A percentile compares a stretch with the other conserved stretches of the same genome.
These are phyloP conservation scores for Alternaria gaisen DNA, from an alignment of 2,329 filamentous ascomycete genomes.

Conservation along the genomic window DNA sequence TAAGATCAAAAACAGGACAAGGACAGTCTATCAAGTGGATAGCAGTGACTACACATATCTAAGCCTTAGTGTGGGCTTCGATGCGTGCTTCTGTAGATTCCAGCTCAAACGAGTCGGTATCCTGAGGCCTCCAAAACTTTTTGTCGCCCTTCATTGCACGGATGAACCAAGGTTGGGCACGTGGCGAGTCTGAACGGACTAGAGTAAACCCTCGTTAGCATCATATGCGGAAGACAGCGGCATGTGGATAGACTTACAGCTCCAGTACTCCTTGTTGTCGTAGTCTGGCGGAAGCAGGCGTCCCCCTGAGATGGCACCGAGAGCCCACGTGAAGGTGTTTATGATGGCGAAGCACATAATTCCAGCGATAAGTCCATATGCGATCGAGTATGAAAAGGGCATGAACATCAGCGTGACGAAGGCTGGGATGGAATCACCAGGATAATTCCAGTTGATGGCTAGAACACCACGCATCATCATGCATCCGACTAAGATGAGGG, in stretches of 20 bases:
- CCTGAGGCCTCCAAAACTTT: slow-evolving; percentile 33
- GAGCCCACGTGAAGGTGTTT: slow-evolving; percentile 70
- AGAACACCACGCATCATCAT: slow-evolving; percentile 82
- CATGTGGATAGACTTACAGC: slow-evolving; percentile 27
- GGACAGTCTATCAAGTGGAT: background rate
- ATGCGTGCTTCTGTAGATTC: slow-evolving; percentile 22
- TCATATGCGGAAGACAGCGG: background rate
- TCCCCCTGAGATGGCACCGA: slow-evolving; percentile 27
- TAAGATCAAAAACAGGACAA: background rate
- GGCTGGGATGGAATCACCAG: slow-evolving; percentile 83
- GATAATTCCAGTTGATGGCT: slow-evolving; percentile 86
- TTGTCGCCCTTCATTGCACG: slow-evolving; percentile 35
- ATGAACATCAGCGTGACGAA: slow-evolving; percentile 85
- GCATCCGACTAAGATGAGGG: slow-evolving; percentile 83
- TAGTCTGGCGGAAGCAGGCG: slow-evolving; percentile 36
- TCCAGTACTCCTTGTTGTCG: slow-evolving; percentile 42
- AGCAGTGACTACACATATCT: too few species aligned
- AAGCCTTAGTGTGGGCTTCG: slow-evolving; percentile 14
- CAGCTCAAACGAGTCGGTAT: slow-evolving; percentile 34
- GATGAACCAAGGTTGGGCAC: slow-evolving; percentile 39
- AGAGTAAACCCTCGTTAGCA: slow-evolving; percentile 9
- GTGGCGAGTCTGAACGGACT: slow-evolving; percentile 34
- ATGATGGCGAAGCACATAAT: slow-evolving; percentile 79
- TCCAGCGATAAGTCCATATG: slow-evolving; percentile 83
- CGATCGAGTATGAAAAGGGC: slow-evolving; percentile 90